A percentile compares a stretch with the other conserved stretches of the same genome.
These are phyloP conservation scores for Vicia sativa DNA, from an alignment of 306 rosid genomes.

Conservation along the genomic window DNA sequence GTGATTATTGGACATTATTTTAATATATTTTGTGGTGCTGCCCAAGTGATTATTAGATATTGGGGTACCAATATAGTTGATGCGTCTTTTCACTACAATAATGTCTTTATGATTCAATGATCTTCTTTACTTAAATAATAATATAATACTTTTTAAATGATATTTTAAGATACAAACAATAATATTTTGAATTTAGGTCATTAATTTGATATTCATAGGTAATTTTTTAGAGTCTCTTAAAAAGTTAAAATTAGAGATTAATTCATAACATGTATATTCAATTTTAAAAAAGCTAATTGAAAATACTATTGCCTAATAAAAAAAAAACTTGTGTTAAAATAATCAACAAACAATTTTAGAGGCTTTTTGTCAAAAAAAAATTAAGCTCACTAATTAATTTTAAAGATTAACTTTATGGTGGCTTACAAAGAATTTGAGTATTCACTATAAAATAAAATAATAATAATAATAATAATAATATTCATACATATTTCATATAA, in stretches of 20 bases:
- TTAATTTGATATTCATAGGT: not conserved
- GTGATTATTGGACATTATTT: too few species aligned
- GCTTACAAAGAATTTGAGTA: not conserved
- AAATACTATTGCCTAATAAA: not conserved
- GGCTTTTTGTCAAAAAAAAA: not conserved
- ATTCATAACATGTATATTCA: not conserved
- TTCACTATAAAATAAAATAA: conserved; percentile 17
- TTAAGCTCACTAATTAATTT: not conserved
- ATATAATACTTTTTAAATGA: not conserved
- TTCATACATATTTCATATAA: conserved; percentile 31
- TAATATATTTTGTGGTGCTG: too few species aligned
- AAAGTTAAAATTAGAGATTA: not conserved
- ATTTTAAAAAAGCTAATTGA: not conserved
- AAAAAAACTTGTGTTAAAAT: not conserved
- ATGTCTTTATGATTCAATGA: too few species aligned
- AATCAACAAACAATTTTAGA: not conserved
- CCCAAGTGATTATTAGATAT: too few species aligned
- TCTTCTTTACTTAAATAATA: too few species aligned
- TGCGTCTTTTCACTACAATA: too few species aligned
- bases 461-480: not conserved
- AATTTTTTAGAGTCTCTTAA: too few species aligned
- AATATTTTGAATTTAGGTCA: too few species aligned
- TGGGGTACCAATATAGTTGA: too few species aligned
- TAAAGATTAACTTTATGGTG: not conserved
- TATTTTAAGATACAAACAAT: too few species aligned